Evolutionary conservation across 2,329 filamentous ascomycete species (phyloP), one percentile per base, ranked within the genome.

Genomic region (Alternaria sp.): DNA sequence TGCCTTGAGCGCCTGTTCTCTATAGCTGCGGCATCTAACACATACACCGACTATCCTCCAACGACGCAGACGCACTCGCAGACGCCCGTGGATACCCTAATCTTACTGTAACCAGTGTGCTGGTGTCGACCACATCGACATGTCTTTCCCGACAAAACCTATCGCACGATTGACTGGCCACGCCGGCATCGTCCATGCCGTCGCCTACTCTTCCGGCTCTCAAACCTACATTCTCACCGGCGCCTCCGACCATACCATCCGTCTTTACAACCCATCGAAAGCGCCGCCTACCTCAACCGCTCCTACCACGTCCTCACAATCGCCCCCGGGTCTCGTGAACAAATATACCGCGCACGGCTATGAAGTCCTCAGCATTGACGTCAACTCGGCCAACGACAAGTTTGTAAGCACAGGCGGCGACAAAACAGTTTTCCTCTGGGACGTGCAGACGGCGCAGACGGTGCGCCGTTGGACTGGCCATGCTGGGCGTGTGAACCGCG

Each of bases 401-500:
- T 97, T 99, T 78, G 90, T 89, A 10, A 94, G 90, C n/a, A 87
- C 88, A 1, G 95, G 95, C 68, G 95, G 95, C 60, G 95, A 99
- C 81, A 92, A 94, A 70, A 85, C 87, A 63, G 93, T 97, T 0
- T 97, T 97, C 75, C 85, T 97, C 5, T 98, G 95, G 95, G 95
- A 99, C 79, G 95, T 98, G 0, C 85, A 90, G 48, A 91, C 89
- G 3, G 93, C 91, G 18, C 85, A 87, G 69, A 97, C 94, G 4
- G 82, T 91, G 27, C 86, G 92, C 22, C 86, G 95, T 28, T 95
- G 94, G 79, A 66, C 85, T 41, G 91, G 90, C 0, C 92, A 95
- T 79, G 85, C 84, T 3, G 87, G 88, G 45, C 84, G 93, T 32
- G 85, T 98, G 57, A 96, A 97, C 76, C 86, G 88, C 46, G 92